Conservation (phyloP, 345 rosid genomes). For the Brassica juncea region DNA sequence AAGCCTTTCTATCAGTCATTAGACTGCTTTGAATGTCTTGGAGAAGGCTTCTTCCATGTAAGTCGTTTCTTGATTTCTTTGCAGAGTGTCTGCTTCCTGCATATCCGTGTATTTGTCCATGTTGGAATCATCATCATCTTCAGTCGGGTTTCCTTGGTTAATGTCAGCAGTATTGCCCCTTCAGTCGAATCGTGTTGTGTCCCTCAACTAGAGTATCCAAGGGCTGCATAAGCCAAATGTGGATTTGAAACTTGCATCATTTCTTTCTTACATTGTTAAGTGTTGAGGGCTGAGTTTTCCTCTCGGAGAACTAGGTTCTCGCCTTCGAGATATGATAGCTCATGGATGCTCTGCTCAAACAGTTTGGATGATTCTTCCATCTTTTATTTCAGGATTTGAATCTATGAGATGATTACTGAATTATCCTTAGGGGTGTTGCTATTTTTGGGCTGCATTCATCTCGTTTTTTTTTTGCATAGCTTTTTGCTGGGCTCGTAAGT, state of each 20-base stretch:
- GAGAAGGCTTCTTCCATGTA: background rate
- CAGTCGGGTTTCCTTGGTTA: background rate
- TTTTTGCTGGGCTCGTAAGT: background rate
- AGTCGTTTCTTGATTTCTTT: background rate
- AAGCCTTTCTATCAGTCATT: background rate
- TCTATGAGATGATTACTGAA: background rate
- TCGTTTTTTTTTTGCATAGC: background rate
- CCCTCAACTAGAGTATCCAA: background rate
- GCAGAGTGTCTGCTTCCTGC: background rate
- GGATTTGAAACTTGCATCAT: background rate
- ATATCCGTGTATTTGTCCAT: no score
- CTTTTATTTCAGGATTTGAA: background rate
- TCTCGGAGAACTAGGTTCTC: background rate
- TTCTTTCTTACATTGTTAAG: background rate
- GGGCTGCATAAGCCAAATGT: background rate
- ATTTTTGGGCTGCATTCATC: background rate
- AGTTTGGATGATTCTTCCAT: background rate
- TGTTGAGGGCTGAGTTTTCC: background rate
- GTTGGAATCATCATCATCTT: background rate
- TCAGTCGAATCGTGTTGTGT: background rate
- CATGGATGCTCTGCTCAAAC: background rate
- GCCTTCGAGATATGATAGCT: background rate
- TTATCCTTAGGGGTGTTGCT: background rate
- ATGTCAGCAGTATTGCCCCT: background rate
- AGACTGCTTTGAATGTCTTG: background rate